A percentile compares a stretch with the other conserved stretches of the same genome.
Evolutionary conservation across 371 early-diverging fungal species (phyloP).

Genomic region (Scutellospora calospora): DNA sequence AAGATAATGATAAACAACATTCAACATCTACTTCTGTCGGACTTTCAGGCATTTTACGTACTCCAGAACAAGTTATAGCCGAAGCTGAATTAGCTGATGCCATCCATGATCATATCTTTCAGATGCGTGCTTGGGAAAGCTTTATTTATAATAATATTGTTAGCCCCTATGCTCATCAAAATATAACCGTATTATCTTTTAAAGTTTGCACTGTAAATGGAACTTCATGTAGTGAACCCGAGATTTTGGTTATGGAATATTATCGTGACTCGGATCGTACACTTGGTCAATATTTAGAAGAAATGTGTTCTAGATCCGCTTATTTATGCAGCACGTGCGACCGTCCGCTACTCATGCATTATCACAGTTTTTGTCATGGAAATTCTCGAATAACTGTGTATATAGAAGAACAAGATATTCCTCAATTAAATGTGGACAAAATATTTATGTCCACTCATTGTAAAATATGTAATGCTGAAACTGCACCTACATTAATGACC

Average conservation of each 20-base stretch:
- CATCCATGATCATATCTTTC: conserved; percentile 60
- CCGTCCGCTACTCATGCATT: conserved; percentile 77
- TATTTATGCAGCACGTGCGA: conserved; percentile 78
- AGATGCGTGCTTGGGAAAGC: conserved; percentile 61
- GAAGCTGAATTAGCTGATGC: conserved; percentile 62
- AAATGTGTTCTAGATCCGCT: conserved; percentile 75
- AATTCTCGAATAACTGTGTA: conserved; percentile 80
- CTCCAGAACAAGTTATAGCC: conserved; percentile 54
- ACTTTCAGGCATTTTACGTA: conserved; percentile 49
- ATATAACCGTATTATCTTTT: conserved; percentile 75
- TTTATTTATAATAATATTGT: conserved; percentile 63
- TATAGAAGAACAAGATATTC: conserved; percentile 52
- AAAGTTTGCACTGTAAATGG: conserved; percentile 71
- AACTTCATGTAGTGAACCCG: conserved; percentile 78
- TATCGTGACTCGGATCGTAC: conserved; percentile 85
- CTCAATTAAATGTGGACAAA: conserved; percentile 53
- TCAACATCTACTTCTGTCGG: neutral
- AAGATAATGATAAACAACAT: conserved; percentile 22
- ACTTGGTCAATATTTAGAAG: conserved; percentile 88
- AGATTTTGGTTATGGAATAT: conserved; percentile 79
- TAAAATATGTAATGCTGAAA: conserved; percentile 71
- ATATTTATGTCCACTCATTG: conserved; percentile 91
- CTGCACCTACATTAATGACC: conserved; percentile 82
- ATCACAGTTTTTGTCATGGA: conserved; percentile 86
- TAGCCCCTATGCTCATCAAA: conserved; percentile 75